Conservation (phyloP, 768 basidiomycete species). For the Leucosporidium creatinivorum region DNA sequence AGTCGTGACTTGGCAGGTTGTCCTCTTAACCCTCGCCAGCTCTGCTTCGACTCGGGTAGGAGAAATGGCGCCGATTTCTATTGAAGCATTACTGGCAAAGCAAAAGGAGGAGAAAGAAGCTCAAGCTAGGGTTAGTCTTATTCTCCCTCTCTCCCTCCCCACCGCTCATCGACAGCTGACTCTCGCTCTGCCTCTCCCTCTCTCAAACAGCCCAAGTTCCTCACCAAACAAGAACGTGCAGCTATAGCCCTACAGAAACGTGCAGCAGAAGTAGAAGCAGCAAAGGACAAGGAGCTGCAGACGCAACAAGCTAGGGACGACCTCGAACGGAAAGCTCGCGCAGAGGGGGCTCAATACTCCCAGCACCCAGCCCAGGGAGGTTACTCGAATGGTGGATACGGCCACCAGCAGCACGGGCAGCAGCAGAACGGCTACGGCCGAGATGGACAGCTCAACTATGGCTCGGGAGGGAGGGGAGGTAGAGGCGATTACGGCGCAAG, state of each 20-base stretch:
- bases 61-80: constrained; percentile 43
- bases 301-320: constrained; percentile 56
- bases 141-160: background rate
- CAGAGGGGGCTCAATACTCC: constrained; percentile 46
- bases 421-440: constrained; percentile 45
- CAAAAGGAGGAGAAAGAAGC: constrained; percentile 85
- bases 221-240: constrained; percentile 85
- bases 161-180: background rate
- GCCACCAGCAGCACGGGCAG: background rate
- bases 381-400: background rate
- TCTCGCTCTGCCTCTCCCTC: background rate
- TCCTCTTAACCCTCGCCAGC: background rate
- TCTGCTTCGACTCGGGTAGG: background rate
- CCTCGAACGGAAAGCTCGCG: constrained; percentile 70
- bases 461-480: constrained; percentile 43
- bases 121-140: constrained; percentile 64
- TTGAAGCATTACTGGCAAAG: constrained; percentile 75
- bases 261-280: constrained; percentile 67
- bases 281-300: constrained; percentile 60
- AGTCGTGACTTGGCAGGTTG: background rate
- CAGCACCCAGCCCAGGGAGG: background rate
- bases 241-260: constrained; percentile 81
- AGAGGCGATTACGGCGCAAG: constrained; percentile 47
- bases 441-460: constrained; percentile 39
- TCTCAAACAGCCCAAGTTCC: constrained; percentile 70